Percentiles rank a stretch among this genome's conserved stretches.
These are phyloP conservation scores for Hygrophoropsis aurantiaca DNA, from an alignment of 768 basidiomycete species.

Conservation along the genomic window DNA sequence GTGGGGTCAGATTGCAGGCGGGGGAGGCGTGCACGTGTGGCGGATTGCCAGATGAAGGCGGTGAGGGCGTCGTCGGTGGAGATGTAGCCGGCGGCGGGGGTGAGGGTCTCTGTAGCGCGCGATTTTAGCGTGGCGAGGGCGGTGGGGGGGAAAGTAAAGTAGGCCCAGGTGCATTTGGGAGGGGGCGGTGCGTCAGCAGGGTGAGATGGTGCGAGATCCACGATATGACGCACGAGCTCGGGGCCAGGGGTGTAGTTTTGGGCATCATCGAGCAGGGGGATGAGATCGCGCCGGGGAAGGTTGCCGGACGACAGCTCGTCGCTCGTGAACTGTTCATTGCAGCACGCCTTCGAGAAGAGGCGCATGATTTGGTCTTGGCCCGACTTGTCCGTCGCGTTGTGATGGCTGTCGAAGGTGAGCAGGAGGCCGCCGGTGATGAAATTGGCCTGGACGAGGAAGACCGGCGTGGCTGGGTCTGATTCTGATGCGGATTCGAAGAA, in stretches of 20 bases:
- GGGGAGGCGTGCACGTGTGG: constrained; percentile 3
- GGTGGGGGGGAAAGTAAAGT: neutral
- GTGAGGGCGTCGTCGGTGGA: constrained; percentile 12
- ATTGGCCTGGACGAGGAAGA: constrained; percentile 2
- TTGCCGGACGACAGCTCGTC: constrained; percentile 5
- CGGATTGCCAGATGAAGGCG: constrained; percentile 11
- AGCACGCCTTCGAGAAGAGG: constrained; percentile 4
- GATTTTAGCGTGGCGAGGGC: neutral
- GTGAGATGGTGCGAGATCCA: neutral
- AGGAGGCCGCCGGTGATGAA: constrained; percentile 5
- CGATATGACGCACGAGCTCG: neutral
- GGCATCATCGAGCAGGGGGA: constrained; percentile 3
- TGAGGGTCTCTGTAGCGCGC: neutral
- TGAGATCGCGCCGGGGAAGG: constrained; percentile 1
- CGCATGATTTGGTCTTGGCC: constrained; percentile 4
- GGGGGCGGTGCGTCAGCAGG: neutral
- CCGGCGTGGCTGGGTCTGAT: too few relatives aligned
- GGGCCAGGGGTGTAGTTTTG: neutral
- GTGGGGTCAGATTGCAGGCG: too few relatives aligned
- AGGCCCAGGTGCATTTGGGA: constrained; percentile 1
- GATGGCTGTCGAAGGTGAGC: constrained; percentile 5
- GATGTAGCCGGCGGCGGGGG: constrained; percentile 5
- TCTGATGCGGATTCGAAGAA: too few relatives aligned
- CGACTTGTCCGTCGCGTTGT: constrained; percentile 2
- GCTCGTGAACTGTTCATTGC: constrained; percentile 6